Evolutionary conservation across 176 grass and related monocot genomes (phyloP).

Genomic region (Aegilops speltoides): DNA sequence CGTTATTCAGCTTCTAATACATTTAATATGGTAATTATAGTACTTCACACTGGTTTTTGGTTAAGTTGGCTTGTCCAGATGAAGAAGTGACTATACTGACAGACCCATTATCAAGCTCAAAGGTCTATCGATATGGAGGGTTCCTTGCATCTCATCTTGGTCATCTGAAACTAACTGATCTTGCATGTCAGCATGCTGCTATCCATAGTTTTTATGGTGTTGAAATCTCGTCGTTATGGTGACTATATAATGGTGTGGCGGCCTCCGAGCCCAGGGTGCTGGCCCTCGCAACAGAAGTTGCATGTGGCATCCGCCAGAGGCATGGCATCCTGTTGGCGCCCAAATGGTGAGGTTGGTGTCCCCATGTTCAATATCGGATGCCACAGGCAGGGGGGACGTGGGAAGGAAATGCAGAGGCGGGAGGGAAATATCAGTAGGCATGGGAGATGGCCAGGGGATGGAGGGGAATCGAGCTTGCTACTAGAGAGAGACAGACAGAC

Average conservation of each 20-base stretch:
- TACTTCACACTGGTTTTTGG: not conserved
- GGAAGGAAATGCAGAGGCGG: no score
- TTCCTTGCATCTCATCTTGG: not conserved
- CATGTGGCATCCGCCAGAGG: not conserved
- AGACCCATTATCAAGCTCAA: not conserved
- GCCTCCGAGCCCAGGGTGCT: not conserved
- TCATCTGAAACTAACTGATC: not conserved
- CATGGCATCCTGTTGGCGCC: not conserved
- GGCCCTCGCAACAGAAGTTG: not conserved
- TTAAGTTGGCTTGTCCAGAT: not conserved
- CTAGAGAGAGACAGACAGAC: no score
- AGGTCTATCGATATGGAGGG: not conserved
- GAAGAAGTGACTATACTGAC: not conserved
- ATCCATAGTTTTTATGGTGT: no score
- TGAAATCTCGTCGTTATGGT: not conserved
- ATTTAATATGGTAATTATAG: not conserved
- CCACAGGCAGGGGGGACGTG: not conserved
- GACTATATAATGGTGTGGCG: not conserved
- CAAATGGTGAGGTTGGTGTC: not conserved
- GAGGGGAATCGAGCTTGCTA: no score
- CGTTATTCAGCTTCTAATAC: not conserved
- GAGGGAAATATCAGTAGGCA: no score
- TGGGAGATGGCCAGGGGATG: no score
- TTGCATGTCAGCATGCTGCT: not conserved
- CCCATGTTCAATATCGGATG: not conserved